Evolutionary conservation across 257 asterid genomes (phyloP).

Genomic region (Osmanthus fragrans): DNA sequence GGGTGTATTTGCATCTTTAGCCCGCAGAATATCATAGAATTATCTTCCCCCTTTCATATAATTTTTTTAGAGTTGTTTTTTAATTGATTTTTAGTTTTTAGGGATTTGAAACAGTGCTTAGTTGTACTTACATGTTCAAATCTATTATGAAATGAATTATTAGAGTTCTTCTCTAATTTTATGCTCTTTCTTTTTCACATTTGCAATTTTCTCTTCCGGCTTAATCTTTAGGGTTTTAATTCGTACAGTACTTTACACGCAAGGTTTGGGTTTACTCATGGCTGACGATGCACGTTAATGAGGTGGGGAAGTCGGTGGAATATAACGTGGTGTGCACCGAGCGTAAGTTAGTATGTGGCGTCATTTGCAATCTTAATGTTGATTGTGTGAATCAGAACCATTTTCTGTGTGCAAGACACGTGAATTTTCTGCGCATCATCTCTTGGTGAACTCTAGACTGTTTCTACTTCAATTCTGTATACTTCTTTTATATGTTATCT

Average conservation of each 20-base stretch:
- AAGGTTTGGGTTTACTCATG: conserved; percentile 21
- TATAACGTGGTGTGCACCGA: not conserved
- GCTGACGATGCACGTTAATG: conserved; percentile 19
- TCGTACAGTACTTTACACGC: not conserved
- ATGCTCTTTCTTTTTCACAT: not conserved
- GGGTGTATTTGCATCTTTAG: conserved; percentile 29
- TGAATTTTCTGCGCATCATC: not conserved
- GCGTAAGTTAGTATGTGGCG: not conserved
- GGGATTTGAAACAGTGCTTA: conserved; percentile 23
- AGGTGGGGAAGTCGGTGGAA: not conserved
- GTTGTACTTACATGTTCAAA: conserved; percentile 18
- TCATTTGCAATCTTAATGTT: conserved; percentile 16
- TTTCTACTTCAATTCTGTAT: not conserved
- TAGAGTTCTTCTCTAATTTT: not conserved
- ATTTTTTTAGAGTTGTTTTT: not conserved
- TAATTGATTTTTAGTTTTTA: not conserved
- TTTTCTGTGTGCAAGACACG: conserved; percentile 16
- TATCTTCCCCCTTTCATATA: not conserved
- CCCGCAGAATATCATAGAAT: conserved; percentile 28
- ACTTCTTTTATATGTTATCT: not conserved
- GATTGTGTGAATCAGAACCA: not conserved
- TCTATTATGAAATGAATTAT: conserved; percentile 26
- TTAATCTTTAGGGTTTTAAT: not conserved
- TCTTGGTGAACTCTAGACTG: conserved; percentile 12
- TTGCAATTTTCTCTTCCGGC: not conserved